Conservation (phyloP, 768 basidiomycete genomes). For the Pholiota conissans region DNA sequence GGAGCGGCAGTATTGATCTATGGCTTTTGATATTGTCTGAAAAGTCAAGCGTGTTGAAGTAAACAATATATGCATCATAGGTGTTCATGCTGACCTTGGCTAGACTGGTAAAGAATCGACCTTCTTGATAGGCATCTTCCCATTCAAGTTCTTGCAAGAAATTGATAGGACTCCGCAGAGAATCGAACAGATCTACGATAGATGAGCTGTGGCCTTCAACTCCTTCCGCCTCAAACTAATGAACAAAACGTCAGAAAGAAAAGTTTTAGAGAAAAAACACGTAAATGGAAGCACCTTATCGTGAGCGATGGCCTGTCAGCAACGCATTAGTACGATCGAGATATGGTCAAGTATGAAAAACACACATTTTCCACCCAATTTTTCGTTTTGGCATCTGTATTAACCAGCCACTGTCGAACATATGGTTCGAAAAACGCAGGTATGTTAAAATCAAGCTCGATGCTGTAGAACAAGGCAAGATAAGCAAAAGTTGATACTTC, state of each 20-base stretch:
- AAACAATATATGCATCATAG: not conserved
- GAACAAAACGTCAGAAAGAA: slow-evolving; percentile 1
- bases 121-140: slow-evolving; percentile 88
- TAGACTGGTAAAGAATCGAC: slow-evolving; percentile 85
- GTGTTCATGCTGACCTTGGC: slow-evolving; percentile 64
- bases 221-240: slow-evolving; percentile 77
- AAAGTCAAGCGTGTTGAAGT: not conserved
- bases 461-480: slow-evolving; percentile 33
- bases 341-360: slow-evolving; percentile 10
- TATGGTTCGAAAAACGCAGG: slow-evolving; percentile 84
- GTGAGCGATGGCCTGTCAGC: slow-evolving; percentile 81
- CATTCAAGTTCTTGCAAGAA: slow-evolving; percentile 90
- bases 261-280: not conserved
- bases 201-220: slow-evolving; percentile 91
- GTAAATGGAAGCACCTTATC: slow-evolving; percentile 59
- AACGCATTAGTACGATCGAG: slow-evolving; percentile 47
- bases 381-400: slow-evolving; percentile 85
- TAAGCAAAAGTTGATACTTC: not conserved
- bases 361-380: slow-evolving; percentile 93
- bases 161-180: slow-evolving; percentile 84
- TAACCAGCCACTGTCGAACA: slow-evolving; percentile 85
- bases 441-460: slow-evolving; percentile 64
- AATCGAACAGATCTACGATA: slow-evolving; percentile 94
- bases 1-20: slow-evolving; percentile 88
- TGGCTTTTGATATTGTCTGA: slow-evolving; percentile 86